phyloP scores from a whole-genome alignment of 805 yeast species.

The Saccharomycopsis fodiens region DNA sequence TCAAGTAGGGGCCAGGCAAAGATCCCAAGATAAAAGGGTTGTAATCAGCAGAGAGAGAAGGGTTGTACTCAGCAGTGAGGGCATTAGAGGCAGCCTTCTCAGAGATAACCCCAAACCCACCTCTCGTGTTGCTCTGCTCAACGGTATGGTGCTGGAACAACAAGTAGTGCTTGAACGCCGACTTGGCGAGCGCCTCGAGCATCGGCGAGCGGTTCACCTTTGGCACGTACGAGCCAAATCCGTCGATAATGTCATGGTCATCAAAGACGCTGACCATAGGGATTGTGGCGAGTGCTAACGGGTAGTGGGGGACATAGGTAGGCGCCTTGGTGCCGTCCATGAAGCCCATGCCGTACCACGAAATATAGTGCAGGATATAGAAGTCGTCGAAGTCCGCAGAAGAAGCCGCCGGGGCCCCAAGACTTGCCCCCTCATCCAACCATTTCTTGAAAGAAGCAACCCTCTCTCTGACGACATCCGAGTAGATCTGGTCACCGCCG shows the following conservation, averaged over 20 bases:
- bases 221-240: constrained; percentile 81
- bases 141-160: constrained; percentile 79
- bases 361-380: constrained; percentile 66
- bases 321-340: constrained; percentile 71
- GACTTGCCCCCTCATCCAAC: constrained; percentile 39
- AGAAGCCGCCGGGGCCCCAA: too few species aligned
- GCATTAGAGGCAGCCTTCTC: too few species aligned
- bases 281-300: constrained; percentile 70
- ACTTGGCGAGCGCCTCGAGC: constrained; percentile 62
- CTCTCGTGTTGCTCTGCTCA: constrained; percentile 33
- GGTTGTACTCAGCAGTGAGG: too few species aligned
- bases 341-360: constrained; percentile 87
- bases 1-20: constrained; percentile 51
- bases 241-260: constrained; percentile 96
- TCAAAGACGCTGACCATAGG: constrained; percentile 85
- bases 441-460: constrained; percentile 50
- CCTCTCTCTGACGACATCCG: constrained; percentile 66
- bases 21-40: constrained; percentile 59
- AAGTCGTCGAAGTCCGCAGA: constrained; percentile 47
- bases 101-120: too few species aligned
- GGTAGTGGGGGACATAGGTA: constrained; percentile 59
- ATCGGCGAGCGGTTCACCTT: constrained; percentile 62
- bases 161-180: constrained; percentile 82
- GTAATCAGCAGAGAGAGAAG: constrained; percentile 25
- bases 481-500: constrained; percentile 94